Conservation (phyloP, 441 rosid species). For the Eruca vesicaria region DNA sequence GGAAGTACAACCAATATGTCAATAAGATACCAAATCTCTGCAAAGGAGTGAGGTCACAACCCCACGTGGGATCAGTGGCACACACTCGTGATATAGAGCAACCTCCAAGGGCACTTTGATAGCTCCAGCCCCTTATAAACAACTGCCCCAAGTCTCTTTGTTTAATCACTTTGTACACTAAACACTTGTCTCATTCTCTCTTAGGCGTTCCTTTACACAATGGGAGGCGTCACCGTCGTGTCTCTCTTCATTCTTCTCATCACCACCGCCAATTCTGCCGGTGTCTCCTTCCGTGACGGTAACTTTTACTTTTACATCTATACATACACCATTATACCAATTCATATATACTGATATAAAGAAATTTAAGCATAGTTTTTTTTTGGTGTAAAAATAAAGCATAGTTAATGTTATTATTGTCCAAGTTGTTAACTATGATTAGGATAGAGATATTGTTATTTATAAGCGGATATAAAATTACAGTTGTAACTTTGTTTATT, state of each 20-base stretch:
- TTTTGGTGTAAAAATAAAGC: no score
- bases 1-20: neutral
- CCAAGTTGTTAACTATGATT: neutral
- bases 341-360: neutral
- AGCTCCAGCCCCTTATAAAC: conserved; percentile 44
- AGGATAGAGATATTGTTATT: neutral
- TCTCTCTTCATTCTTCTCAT: conserved; percentile 47
- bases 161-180: neutral
- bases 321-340: neutral
- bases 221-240: conserved; percentile 41
- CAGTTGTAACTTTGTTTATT: neutral
- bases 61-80: conserved; percentile 30
- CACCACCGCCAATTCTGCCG: conserved; percentile 33
- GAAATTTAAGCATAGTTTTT: neutral
- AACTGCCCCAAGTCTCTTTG: conserved; percentile 15
- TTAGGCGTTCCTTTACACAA: neutral
- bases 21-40: conserved; percentile 20
- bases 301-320: neutral
- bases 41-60: conserved; percentile 10
- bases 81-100: conserved; percentile 5
- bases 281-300: conserved; percentile 52
- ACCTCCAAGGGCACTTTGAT: conserved; percentile 1
- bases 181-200: neutral
- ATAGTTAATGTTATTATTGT: neutral
- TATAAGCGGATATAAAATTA: neutral